Base-by-base conservation (phyloP, 371 early-diverging fungal species). In the Coemansia sp. region DNA sequence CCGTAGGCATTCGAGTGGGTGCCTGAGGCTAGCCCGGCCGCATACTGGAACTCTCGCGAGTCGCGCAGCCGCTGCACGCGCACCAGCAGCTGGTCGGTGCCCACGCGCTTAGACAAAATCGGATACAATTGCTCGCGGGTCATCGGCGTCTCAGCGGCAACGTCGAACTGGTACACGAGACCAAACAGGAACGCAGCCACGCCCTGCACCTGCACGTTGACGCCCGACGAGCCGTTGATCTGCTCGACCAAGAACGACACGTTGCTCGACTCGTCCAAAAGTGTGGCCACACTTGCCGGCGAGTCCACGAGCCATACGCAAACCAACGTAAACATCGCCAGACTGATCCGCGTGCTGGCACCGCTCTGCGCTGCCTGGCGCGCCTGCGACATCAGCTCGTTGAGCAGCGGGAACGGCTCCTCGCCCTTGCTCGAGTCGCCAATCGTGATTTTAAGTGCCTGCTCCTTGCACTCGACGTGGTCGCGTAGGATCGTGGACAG, bases 241-340 rank as follows among this genome's bases (percentile, higher is more conserved):
- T 90, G 87, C 78, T 94, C 93, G 20, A 94, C 90, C 54, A 96
- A 71, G 81, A 94, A 95, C 67, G 93, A 90, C 35, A 93, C 78
- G 76, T 93, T 92, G 6, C 90, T 85, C 20, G 90, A 90, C 74
- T 95, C 94, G n/a, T 90, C 84, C 41, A 96, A 77, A 62, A 94
- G 89, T 64, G 89, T 86, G 9, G 85, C 81, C 39, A 94, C 93
- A 14, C 89, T 90, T 30, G 77, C 65, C 4, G 91, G 87, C 55
- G 88, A 91, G 26, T 88, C 88, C 63, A 85, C 87, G 54, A 95
- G 80, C 97, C 98, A 98, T 1, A 83, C 77, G 36, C 74, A 65
- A 4, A 65, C 47, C 6, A 70, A 40, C 32, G 64, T 47, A 56
- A 81, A 62, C 41, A 77, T 48, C 8, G 73, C 63, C 49, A 83